Conservation (phyloP, 2,329 filamentous ascomycete genomes). For the Corynespora cassiicola region DNA sequence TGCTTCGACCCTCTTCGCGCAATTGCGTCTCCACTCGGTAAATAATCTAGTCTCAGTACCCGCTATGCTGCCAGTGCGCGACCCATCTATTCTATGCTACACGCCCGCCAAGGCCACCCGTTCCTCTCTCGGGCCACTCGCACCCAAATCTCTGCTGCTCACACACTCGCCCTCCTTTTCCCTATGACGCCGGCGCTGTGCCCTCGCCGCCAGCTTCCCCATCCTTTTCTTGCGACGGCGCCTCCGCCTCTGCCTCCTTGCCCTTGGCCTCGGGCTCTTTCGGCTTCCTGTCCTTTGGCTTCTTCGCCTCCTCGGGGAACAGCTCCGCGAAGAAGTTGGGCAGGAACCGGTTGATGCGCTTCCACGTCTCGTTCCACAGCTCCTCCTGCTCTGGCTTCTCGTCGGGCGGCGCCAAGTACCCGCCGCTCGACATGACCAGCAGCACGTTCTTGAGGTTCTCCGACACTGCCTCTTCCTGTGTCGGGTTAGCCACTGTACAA, state of each 20-base stretch:
- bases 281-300: slow-evolving; percentile 27
- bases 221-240: no score
- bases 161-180: not conserved
- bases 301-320: slow-evolving; percentile 57
- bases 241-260: slow-evolving; percentile 20
- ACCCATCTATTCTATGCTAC: no score
- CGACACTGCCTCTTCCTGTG: slow-evolving; percentile 88
- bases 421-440: slow-evolving; percentile 91
- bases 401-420: slow-evolving; percentile 76
- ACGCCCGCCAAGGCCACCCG: no score
- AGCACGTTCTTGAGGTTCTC: slow-evolving; percentile 97
- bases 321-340: slow-evolving; percentile 65
- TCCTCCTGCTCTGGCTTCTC: slow-evolving; percentile 57
- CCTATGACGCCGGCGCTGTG: slow-evolving; percentile 1
- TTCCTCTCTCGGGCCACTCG: no score
- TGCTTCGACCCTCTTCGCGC: no score
- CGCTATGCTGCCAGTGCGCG: no score
- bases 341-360: slow-evolving; percentile 65
- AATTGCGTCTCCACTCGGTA: no score
- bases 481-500: slow-evolving; percentile 11
- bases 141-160: no score
- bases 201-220: slow-evolving; percentile 14
- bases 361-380: slow-evolving; percentile 68
- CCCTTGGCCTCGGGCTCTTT: slow-evolving; percentile 21
- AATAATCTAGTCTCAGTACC: no score